phyloP scores from a whole-genome alignment of 2,329 filamentous ascomycete genomes.

The Microascus cirrosus region DNA sequence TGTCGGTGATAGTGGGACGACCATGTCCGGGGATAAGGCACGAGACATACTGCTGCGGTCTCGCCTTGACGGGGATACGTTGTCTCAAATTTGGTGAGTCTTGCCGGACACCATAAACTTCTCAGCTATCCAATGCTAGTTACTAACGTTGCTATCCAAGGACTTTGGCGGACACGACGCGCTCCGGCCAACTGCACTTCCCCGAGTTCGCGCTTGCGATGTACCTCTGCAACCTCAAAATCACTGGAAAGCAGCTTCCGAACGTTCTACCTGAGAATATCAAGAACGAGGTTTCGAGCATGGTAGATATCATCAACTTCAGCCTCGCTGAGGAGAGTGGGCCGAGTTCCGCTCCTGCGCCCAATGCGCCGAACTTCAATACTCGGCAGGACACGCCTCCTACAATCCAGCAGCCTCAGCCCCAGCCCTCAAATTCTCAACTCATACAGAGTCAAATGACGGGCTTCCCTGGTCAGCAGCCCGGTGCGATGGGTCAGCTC shows the following conservation, averaged over 20 bases:
- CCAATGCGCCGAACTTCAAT: constrained; percentile 59
- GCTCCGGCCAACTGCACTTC: constrained; percentile 90
- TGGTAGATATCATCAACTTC: constrained; percentile 99
- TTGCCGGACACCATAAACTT: constrained; percentile 10
- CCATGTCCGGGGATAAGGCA: constrained; percentile 86
- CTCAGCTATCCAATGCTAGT: constrained; percentile 4
- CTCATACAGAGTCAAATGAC: constrained; percentile 57
- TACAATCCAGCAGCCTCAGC: constrained; percentile 57
- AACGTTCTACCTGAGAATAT: constrained; percentile 67
- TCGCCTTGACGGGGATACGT: constrained; percentile 71
- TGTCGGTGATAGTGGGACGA: constrained; percentile 70
- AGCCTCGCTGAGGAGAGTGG: constrained; percentile 66
- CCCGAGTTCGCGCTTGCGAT: constrained; percentile 96
- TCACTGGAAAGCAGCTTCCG: constrained; percentile 78
- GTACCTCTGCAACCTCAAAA: constrained; percentile 92
- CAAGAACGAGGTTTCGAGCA: constrained; percentile 94
- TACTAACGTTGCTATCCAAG: constrained; percentile 26
- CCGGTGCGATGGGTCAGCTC: constrained; percentile 35
- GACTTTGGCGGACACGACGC: constrained; percentile 90
- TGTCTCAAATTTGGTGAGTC: constrained; percentile 81
- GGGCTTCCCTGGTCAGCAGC: constrained; percentile 48
- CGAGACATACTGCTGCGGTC: constrained; percentile 82
- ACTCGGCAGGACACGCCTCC: constrained; percentile 40
- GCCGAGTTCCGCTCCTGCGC: constrained; percentile 32
- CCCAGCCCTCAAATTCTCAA: constrained; percentile 62